A percentile compares a stretch with the other conserved stretches of the same genome.
Evolutionary conservation across 2,329 filamentous ascomycete genomes (phyloP).

Genomic region (Penicillium hordei): DNA sequence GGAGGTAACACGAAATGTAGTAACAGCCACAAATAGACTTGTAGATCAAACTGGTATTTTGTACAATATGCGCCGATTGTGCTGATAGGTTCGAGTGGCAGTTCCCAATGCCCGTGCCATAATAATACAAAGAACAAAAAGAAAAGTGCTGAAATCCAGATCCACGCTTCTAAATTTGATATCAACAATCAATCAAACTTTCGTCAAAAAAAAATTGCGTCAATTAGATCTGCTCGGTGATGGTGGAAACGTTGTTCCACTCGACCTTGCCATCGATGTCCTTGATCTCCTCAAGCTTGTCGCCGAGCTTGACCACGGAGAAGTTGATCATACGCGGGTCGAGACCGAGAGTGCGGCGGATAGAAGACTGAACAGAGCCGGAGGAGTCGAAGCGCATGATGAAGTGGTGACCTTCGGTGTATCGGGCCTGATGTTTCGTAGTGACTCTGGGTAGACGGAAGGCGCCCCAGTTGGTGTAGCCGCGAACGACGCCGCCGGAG

Average conservation of each 20-base stretch:
- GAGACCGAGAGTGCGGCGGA: conserved; percentile 73
- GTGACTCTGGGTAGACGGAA: conserved; percentile 80
- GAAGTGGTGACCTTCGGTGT: conserved; percentile 92
- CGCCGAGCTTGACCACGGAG: conserved; percentile 80
- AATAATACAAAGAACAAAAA: conserved; percentile 30
- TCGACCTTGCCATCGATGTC: conserved; percentile 56
- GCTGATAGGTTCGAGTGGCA: conserved; percentile 26
- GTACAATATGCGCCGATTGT: conserved; percentile 37
- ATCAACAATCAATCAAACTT: conserved; percentile 6
- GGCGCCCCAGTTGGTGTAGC: conserved; percentile 91
- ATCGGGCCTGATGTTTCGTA: conserved; percentile 76
- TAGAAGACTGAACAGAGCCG: conserved; percentile 68
- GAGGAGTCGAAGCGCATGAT: conserved; percentile 93
- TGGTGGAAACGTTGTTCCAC: conserved; percentile 47
- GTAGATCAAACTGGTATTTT: conserved; percentile 23
- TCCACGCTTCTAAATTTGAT: conserved; percentile 13
- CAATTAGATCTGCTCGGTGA: conserved; percentile 29
- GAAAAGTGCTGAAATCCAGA: conserved; percentile 17
- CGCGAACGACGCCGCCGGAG: conserved; percentile 84
- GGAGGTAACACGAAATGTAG: not conserved
- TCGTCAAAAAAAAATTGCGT: not conserved
- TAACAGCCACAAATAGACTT: conserved; percentile 1
- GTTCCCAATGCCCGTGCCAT: conserved; percentile 25
- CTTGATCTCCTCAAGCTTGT: conserved; percentile 62
- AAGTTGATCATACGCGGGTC: conserved; percentile 91